phyloP scores from a whole-genome alignment of 2,329 filamentous ascomycete genomes.

The Ophiobolus disseminans region DNA sequence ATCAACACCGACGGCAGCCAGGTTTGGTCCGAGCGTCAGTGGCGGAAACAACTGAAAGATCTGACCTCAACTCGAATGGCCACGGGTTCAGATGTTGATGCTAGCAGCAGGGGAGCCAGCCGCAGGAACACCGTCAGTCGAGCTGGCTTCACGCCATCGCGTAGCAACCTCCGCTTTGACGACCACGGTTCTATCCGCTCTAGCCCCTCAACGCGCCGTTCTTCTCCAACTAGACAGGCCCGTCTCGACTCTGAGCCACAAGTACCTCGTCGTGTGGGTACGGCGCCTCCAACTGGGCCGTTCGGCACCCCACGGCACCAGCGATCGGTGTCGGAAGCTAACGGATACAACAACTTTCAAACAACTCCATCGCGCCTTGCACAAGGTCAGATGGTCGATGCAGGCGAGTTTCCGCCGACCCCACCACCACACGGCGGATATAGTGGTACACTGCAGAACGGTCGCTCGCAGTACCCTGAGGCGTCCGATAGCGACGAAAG shows the following conservation, averaged over 20 bases:
- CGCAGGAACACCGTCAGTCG: conserved; percentile 55
- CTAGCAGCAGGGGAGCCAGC: conserved; percentile 50
- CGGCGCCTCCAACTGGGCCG: conserved; percentile 47
- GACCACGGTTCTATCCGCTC: conserved; percentile 52
- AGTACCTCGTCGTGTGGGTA: conserved; percentile 51
- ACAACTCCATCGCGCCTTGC: conserved; percentile 50
- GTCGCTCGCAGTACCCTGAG: conserved; percentile 31
- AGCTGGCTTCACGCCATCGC: conserved; percentile 47
- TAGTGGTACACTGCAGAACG: conserved; percentile 23
- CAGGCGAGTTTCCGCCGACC: conserved; percentile 48
- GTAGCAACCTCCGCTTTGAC: conserved; percentile 51
- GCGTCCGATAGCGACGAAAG: conserved; percentile 41
- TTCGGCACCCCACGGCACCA: conserved; percentile 51
- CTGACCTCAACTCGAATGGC: conserved; percentile 81
- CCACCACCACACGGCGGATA: conserved; percentile 50
- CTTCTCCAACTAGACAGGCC: conserved; percentile 48
- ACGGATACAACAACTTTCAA: conserved; percentile 53
- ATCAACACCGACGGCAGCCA: conserved; percentile 80
- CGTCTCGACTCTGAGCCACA: conserved; percentile 31
- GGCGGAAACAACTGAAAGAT: conserved; percentile 89
- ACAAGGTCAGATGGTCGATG: conserved; percentile 41
- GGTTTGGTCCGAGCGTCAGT: conserved; percentile 84
- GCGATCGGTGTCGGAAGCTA: conserved; percentile 58
- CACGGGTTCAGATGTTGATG: conserved; percentile 28
- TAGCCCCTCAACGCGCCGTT: conserved; percentile 53